These are phyloP conservation scores for Dactylonectria estremocensis DNA, from an alignment of 2,329 filamentous ascomycete species.

Conservation along the genomic window DNA sequence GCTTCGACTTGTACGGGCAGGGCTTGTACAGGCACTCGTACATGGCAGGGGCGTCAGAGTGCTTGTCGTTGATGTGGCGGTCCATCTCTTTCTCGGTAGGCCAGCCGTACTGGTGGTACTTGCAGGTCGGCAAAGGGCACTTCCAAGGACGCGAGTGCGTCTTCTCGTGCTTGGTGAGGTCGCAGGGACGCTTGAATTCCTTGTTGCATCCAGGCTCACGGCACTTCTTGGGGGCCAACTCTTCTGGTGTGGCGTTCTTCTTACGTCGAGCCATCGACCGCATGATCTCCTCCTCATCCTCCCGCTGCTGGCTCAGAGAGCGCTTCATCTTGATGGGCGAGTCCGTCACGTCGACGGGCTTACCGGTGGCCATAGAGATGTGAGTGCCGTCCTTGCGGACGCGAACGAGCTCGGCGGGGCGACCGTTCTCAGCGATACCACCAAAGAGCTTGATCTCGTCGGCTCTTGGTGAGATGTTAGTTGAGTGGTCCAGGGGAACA, in stretches of 20 bases:
- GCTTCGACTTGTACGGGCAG: conserved; percentile 95
- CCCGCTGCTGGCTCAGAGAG: conserved; percentile 77
- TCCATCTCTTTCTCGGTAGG: conserved; percentile 98
- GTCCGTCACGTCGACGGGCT: conserved; percentile 72
- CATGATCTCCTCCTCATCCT: conserved; percentile 86
- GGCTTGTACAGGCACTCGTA: conserved; percentile 87
- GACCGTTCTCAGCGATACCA: conserved; percentile 85
- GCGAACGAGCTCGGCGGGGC: conserved; percentile 86
- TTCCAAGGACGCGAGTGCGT: conserved; percentile 98
- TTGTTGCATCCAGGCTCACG: conserved; percentile 84
- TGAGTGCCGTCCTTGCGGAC: conserved; percentile 85
- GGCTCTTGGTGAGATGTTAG: conserved; percentile 53
- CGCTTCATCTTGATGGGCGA: conserved; percentile 72
- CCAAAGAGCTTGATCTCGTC: conserved; percentile 87
- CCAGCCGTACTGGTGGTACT: conserved; percentile 92
- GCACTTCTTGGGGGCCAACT: conserved; percentile 86
- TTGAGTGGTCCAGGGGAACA: conserved; percentile 46
- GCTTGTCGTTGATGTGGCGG: conserved; percentile 96
- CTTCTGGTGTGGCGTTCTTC: conserved; percentile 90
- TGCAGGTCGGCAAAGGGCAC: conserved; percentile 86
- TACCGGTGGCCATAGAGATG: conserved; percentile 82
- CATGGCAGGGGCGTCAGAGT: conserved; percentile 83
- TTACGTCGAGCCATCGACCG: conserved; percentile 96
- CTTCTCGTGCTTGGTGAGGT: conserved; percentile 98
- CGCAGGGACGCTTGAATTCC: conserved; percentile 96